Percentiles rank a stretch among this genome's conserved stretches.
phyloP scores from a whole-genome alignment of 192 early-diverging fungal genomes.

The Neocallimastix lanati region DNA sequence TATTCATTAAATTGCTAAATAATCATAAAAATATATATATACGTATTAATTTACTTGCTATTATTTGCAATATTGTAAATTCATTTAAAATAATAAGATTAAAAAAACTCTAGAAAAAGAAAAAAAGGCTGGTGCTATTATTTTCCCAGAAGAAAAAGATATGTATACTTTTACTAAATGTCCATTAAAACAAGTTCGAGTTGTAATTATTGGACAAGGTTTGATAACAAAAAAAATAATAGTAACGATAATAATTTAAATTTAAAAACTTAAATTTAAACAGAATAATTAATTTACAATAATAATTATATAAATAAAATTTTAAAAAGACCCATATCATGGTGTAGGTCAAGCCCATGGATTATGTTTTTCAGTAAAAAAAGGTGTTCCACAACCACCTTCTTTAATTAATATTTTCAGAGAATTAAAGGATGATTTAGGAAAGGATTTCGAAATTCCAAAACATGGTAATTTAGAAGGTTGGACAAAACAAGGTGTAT shows the following conservation, averaged over 20 bases:
- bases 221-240: too few relatives aligned
- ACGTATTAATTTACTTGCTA: too few relatives aligned
- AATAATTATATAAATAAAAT: background rate
- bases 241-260: too few relatives aligned
- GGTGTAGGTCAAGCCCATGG: conserved; percentile 69
- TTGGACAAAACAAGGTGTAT: conserved; percentile 71
- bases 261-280: too few relatives aligned
- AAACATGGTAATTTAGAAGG: conserved; percentile 35
- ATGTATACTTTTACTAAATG: conserved; percentile 62
- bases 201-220: conserved; percentile 91
- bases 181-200: conserved; percentile 44
- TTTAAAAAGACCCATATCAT: conserved; percentile 55
- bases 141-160: conserved; percentile 56
- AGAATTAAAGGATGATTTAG: conserved; percentile 50
- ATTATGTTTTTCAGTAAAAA: conserved; percentile 74
- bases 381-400: conserved; percentile 57
- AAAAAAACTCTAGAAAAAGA: conserved; percentile 31
- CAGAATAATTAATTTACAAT: background rate
- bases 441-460: conserved; percentile 42
- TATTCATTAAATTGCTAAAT: too few relatives aligned
- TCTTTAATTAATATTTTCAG: conserved; percentile 85
- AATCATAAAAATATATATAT: too few relatives aligned
- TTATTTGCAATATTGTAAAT: background rate
- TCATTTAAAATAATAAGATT: conserved; percentile 9
- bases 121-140: conserved; percentile 14